Percentiles rank a stretch among this genome's conserved stretches.
Conservation (phyloP, 2,329 filamentous ascomycete genomes). For the Botrytis sinoallii region DNA sequence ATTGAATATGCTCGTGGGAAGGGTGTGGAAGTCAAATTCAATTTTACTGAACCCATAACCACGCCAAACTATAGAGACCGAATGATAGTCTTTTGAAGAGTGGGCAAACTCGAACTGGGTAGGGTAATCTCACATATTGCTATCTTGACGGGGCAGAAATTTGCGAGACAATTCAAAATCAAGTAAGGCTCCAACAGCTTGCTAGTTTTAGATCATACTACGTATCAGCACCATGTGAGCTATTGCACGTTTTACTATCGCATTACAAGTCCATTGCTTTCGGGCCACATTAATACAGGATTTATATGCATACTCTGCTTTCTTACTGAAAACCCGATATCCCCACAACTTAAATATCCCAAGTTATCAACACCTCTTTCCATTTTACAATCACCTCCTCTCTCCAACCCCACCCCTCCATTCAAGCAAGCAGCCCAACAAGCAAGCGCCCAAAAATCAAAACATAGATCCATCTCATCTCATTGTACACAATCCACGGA, state of each 20-base stretch:
- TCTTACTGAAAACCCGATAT: background rate
- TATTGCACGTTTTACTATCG: background rate
- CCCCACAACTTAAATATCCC: background rate
- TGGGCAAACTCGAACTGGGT: background rate
- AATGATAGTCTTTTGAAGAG: background rate
- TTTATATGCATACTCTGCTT: too few species aligned
- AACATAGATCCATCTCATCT: background rate
- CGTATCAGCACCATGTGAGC: background rate
- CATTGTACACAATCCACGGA: too few species aligned
- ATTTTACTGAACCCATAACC: slow-evolving; percentile 2
- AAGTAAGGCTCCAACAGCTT: background rate
- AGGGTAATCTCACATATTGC: background rate
- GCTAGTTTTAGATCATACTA: background rate
- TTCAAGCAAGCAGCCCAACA: too few species aligned
- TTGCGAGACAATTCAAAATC: background rate
- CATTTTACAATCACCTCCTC: background rate
- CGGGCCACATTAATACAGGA: background rate
- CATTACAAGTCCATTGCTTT: background rate
- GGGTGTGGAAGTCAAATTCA: slow-evolving; percentile 31
- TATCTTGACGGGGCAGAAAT: background rate
- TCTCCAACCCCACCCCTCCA: background rate
- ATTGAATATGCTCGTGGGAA: slow-evolving; percentile 35
- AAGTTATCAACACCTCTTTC: too few species aligned
- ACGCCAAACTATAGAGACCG: background rate
- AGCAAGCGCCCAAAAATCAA: too few species aligned